Percentiles rank a stretch among this genome's conserved stretches.
These are phyloP conservation scores for Kwoniella heveanensis DNA, from an alignment of 768 basidiomycete genomes.

Conservation along the genomic window DNA sequence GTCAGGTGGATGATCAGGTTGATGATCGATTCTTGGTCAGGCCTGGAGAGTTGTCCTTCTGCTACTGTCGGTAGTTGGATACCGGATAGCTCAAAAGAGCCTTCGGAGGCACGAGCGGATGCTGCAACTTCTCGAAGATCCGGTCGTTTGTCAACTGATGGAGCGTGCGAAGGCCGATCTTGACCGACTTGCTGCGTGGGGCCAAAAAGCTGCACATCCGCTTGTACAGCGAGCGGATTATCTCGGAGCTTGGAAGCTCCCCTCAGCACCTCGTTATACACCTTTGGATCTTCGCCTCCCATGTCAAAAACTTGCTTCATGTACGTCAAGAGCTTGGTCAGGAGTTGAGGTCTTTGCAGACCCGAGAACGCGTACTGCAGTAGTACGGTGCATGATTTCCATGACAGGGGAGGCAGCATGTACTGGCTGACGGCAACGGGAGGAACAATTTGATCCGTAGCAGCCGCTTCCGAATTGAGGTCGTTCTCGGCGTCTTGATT, in stretches of 20 bases:
- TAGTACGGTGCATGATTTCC: conserved; percentile 35
- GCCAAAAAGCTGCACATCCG: conserved; percentile 15
- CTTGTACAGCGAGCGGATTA: conserved; percentile 24
- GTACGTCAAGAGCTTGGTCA: conserved; percentile 32
- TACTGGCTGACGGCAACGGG: conserved; percentile 22
- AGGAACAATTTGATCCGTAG: background rate
- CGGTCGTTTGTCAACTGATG: background rate
- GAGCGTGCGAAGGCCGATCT: conserved; percentile 18
- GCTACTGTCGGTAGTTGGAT: background rate
- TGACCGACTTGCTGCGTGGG: background rate
- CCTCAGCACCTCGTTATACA: conserved; percentile 30
- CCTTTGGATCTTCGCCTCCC: conserved; percentile 19
- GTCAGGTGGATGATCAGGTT: conserved; percentile 24
- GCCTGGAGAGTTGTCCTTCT: background rate
- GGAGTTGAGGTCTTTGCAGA: conserved; percentile 21
- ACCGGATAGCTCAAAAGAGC: background rate
- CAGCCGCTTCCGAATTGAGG: background rate
- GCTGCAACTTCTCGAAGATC: background rate
- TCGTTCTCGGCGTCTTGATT: conserved; percentile 7
- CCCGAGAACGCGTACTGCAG: conserved; percentile 36
- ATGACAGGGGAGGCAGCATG: conserved; percentile 36
- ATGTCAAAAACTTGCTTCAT: conserved; percentile 30
- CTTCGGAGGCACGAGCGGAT: background rate
- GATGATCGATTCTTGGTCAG: conserved; percentile 12
- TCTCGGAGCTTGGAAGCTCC: conserved; percentile 21